These are phyloP conservation scores for Acacia pycnantha DNA, from an alignment of 331 rosid genomes.

Conservation along the genomic window DNA sequence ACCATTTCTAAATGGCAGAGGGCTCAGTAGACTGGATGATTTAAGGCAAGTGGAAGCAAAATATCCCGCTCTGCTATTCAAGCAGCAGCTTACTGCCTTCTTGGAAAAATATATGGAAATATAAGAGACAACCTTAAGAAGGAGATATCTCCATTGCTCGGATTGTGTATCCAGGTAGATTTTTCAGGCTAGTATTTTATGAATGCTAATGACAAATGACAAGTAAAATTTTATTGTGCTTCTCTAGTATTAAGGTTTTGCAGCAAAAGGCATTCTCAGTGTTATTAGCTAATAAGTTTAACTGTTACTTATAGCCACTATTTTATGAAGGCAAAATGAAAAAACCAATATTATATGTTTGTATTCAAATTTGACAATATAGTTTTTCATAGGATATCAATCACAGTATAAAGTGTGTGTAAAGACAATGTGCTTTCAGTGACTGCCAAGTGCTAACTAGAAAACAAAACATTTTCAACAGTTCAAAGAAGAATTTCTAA, in stretches of 20 bases:
- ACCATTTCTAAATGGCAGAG: constrained; percentile 67
- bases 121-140: constrained; percentile 77
- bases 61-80: constrained; percentile 72
- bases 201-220: neutral
- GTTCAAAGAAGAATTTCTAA: neutral
- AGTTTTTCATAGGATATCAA: neutral
- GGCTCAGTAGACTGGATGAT: constrained; percentile 64
- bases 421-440: neutral
- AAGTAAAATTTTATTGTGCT: neutral
- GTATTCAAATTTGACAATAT: neutral
- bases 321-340: neutral
- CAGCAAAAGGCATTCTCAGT: neutral
- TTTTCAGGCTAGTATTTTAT: constrained; percentile 1
- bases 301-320: neutral
- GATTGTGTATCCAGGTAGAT: constrained; percentile 71
- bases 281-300: neutral
- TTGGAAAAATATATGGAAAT: constrained; percentile 80
- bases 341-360: neutral
- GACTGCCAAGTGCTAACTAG: neutral
- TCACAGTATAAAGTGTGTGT: neutral
- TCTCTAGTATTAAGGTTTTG: neutral
- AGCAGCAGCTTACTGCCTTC: constrained; percentile 88
- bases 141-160: constrained; percentile 80
- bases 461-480: neutral
- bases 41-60: constrained; percentile 83